Conservation (phyloP, 2,329 filamentous ascomycete species). For the Calonectria hawksworthii region DNA sequence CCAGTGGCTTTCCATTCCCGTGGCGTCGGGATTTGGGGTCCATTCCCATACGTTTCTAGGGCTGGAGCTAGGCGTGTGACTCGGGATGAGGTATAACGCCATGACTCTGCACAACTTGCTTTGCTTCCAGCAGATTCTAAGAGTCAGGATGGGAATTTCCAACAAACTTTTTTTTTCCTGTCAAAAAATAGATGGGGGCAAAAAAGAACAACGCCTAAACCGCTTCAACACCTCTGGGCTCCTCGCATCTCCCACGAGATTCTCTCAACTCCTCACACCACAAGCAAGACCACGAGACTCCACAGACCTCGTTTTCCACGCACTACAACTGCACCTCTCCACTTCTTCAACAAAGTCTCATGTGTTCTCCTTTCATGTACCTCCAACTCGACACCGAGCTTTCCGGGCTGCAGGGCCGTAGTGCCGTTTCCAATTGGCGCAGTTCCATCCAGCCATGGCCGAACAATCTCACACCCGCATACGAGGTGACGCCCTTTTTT, state of each 20-base stretch:
- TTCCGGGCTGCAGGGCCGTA: background rate
- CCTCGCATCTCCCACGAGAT: background rate
- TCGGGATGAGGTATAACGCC: background rate
- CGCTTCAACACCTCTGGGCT: background rate
- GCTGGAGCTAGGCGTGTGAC: background rate
- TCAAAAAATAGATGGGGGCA: background rate
- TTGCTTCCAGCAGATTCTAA: background rate
- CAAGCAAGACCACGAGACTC: background rate
- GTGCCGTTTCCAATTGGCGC: background rate
- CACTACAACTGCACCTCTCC: background rate
- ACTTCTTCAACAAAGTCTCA: slow-evolving; percentile 1
- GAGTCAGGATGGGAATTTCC: background rate
- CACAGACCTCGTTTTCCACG: background rate
- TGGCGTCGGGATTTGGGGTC: slow-evolving; percentile 10
- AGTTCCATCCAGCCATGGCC: background rate
- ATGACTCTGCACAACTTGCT: background rate
- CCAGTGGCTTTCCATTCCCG: slow-evolving; percentile 16
- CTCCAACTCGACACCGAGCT: background rate
- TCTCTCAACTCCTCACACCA: slow-evolving; percentile 4
- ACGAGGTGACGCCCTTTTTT: background rate
- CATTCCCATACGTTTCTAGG: background rate
- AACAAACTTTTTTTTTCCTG: background rate
- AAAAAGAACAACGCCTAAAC: background rate
- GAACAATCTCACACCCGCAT: background rate
- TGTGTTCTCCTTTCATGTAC: background rate